Base-by-base conservation (phyloP, 1,139 yeast genomes). In the Sugiyamaella neomexicana region DNA sequence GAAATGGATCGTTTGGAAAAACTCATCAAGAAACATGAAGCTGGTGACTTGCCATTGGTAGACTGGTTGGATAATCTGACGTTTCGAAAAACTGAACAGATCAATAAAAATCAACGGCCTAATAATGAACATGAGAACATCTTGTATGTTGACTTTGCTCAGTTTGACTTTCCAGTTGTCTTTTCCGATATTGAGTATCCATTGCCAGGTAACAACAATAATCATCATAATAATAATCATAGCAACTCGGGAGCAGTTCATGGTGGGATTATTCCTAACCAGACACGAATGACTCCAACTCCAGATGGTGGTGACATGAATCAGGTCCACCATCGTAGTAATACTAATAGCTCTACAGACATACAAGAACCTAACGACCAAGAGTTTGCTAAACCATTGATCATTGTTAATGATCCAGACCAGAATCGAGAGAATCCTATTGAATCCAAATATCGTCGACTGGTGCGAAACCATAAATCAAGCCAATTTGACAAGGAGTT, bases 401-500 rank as follows among this genome's bases (percentile, higher is more conserved):
- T 41, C 13, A 15, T 77, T 46, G 76, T 81, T 23, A 81, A 79
- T 65, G 89, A 84, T 66, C 87, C 89, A 0, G 91, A 85, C 58
- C 82, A 80, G 62, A 76, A 75, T 56, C 72, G 76, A 13, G 81
- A 78, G 56, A 95, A 90, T 63, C 97, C 97, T 0, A 85, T 93
- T 16, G 99, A 93, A 66, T 79, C 83, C 58, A 95, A 93, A 67
- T 89, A 86, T 66, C 82, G 96, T 60, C 82, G 86, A 58, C 71
- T 93, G 50, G 95, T 90, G 60, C 84, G 98, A 69, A 82, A 88
- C 50, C 89, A 87, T 65, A 85, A 88, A 62, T 81, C 85, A 55
- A 80, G 90, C 1, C 79, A 87, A 29, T 71, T 89, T 36, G 98
- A 91, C 67, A 85, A 83, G 62, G 97, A 90, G 57, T 75, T 89